Evolutionary conservation across 208 protist genomes (phyloP).

Genomic region (Kentomonas sorsogonicus): DNA sequence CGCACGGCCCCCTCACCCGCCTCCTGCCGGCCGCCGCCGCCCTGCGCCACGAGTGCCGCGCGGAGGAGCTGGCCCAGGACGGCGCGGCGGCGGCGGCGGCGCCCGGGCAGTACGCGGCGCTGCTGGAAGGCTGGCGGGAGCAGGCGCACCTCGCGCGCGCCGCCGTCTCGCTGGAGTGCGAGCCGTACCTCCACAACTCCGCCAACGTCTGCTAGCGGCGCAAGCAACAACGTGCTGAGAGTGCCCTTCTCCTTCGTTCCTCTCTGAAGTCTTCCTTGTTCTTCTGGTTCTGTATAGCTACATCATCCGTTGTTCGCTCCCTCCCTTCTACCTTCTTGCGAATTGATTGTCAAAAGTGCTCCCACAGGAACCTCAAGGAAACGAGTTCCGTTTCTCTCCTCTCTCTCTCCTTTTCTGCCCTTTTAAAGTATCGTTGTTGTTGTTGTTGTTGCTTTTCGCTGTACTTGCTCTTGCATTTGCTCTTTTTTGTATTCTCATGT

Average conservation of each 20-base stretch:
- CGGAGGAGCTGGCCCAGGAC: constrained; percentile 5
- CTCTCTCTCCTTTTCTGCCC: constrained; percentile 1
- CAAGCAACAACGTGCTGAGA: background rate
- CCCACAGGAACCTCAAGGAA: background rate
- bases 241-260: background rate
- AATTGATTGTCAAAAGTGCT: background rate
- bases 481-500: background rate
- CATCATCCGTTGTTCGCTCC: background rate
- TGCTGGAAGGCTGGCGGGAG: constrained; percentile 28
- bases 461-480: background rate
- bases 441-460: background rate
- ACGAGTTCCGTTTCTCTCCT: background rate
- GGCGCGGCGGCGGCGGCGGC: background rate
- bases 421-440: background rate
- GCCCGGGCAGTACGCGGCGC: constrained; percentile 8
- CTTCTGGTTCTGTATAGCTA: background rate
- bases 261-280: background rate
- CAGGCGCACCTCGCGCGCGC: constrained; percentile 36
- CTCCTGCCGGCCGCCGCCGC: constrained; percentile 10
- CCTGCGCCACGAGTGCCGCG: constrained; percentile 13
- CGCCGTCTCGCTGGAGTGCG: constrained; percentile 35
- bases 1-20: background rate
- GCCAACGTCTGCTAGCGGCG: constrained; percentile 17
- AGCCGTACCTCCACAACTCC: constrained; percentile 27
- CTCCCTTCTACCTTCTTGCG: constrained; percentile 1